phyloP scores from a whole-genome alignment of 192 early-diverging fungal species.

The Phlyctochytrium bullatum region DNA sequence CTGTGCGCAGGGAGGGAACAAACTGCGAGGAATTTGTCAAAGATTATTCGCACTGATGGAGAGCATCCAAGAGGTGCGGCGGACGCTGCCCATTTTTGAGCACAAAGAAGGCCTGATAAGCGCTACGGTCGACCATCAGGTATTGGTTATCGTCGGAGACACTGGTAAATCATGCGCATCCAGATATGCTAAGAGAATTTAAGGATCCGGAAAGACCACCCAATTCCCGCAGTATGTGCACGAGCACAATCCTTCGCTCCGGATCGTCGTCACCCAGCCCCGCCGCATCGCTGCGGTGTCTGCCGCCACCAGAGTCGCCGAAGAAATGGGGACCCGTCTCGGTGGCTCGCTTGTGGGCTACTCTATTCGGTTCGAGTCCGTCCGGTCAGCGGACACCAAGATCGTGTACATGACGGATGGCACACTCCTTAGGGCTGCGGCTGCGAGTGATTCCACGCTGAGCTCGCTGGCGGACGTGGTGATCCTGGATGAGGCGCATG shows the following conservation, averaged over 20 bases:
- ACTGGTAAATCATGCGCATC: slow-evolving; percentile 35
- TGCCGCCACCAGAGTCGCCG: slow-evolving; percentile 49
- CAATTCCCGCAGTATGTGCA: slow-evolving; percentile 77
- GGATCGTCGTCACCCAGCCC: slow-evolving; percentile 75
- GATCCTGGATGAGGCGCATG: slow-evolving; percentile 59
- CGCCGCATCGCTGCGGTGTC: slow-evolving; percentile 84
- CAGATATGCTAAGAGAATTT: background rate
- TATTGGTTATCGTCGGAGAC: slow-evolving; percentile 55
- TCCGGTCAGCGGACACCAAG: slow-evolving; percentile 23
- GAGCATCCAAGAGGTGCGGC: slow-evolving; percentile 10
- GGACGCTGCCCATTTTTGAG: slow-evolving; percentile 52
- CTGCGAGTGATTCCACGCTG: background rate
- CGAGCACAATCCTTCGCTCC: slow-evolving; percentile 14
- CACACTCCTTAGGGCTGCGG: slow-evolving; percentile 36
- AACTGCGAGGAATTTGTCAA: background rate
- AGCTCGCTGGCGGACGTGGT: slow-evolving; percentile 28
- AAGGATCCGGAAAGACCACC: slow-evolving; percentile 78
- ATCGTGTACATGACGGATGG: slow-evolving; percentile 61
- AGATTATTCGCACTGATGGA: too few relatives aligned
- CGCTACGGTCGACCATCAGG: slow-evolving; percentile 36
- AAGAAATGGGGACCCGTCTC: slow-evolving; percentile 32
- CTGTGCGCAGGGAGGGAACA: too few relatives aligned
- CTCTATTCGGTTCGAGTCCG: slow-evolving; percentile 50
- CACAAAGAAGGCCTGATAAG: slow-evolving; percentile 48
- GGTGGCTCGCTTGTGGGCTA: slow-evolving; percentile 29